These are phyloP conservation scores for Proteromonas lacertae DNA, from an alignment of 352 stramenopile species.

Conservation along the genomic window DNA sequence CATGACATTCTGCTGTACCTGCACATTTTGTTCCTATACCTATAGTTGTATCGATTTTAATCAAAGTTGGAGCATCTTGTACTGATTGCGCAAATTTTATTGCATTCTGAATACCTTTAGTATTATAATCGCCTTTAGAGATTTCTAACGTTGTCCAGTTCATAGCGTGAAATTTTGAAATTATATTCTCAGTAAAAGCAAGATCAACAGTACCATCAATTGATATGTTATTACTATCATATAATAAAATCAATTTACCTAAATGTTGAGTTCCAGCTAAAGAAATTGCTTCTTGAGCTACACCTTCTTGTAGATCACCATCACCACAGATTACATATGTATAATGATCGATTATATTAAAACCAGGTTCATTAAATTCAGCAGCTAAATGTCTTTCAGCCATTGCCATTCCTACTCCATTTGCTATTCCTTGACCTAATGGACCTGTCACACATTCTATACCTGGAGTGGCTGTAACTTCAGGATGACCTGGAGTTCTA, in stretches of 20 bases:
- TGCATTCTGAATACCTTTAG: conserved; percentile 56
- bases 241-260: conserved; percentile 91
- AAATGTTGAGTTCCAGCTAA: conserved; percentile 83
- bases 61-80: conserved; percentile 83
- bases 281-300: conserved; percentile 68
- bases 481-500: conserved; percentile 81
- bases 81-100: conserved; percentile 61
- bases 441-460: conserved; percentile 64
- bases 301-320: conserved; percentile 87
- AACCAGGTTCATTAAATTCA: conserved; percentile 73
- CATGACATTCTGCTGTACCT: too few relatives aligned
- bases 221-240: conserved; percentile 96
- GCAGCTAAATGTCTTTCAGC: conserved; percentile 83
- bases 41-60: conserved; percentile 86
- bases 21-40: conserved; percentile 71
- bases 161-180: conserved; percentile 86
- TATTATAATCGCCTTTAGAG: conserved; percentile 69
- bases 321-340: conserved; percentile 96
- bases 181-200: conserved; percentile 87
- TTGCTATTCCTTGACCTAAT: conserved; percentile 83
- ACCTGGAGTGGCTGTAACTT: conserved; percentile 62
- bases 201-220: conserved; percentile 85
- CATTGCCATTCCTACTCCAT: conserved; percentile 84
- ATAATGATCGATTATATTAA: conserved; percentile 79
- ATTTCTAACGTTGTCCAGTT: conserved; percentile 78